A percentile compares a stretch with the other conserved stretches of the same genome.
Evolutionary conservation across 2,329 filamentous ascomycete species (phyloP).

Genomic region (Zasmidium cellare): DNA sequence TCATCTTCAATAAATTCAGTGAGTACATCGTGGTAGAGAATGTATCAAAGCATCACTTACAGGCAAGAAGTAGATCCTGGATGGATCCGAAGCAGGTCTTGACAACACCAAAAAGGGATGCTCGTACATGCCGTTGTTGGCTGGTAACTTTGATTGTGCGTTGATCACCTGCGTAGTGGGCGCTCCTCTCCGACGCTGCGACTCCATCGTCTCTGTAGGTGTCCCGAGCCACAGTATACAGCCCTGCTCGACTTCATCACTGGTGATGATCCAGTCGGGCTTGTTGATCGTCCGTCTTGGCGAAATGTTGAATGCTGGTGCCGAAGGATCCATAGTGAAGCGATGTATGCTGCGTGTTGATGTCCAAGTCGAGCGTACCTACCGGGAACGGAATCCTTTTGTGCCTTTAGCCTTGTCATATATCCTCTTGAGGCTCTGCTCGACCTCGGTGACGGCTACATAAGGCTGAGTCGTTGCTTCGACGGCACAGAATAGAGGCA

Average conservation of each 20-base stretch:
- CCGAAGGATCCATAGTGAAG: not conserved
- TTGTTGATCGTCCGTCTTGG: not conserved
- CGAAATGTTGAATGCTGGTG: not conserved
- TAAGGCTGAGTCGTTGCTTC: not conserved
- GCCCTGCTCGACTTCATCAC: conserved; percentile 7
- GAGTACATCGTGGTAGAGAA: not conserved
- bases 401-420: not conserved
- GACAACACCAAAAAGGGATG: conserved; percentile 5
- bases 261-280: conserved; percentile 5
- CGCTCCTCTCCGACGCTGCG: not conserved
- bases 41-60: not conserved
- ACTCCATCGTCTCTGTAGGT: not conserved
- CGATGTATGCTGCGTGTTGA: not conserved
- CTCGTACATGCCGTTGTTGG: conserved; percentile 2
- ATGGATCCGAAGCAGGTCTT: conserved; percentile 1
- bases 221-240: conserved; percentile 6
- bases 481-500: not conserved
- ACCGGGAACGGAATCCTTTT: not conserved
- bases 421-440: not conserved
- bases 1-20: conserved; percentile 3
- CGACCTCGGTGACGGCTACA: not conserved
- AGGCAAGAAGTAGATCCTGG: conserved; percentile 3
- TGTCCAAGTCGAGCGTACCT: not conserved
- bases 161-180: not conserved
- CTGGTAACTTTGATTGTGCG: not conserved